A percentile compares a stretch with the other conserved stretches of the same genome.
Evolutionary conservation across 1,284 basidiomycete species (phyloP).

Genomic region (Thecaphora thlaspeos): DNA sequence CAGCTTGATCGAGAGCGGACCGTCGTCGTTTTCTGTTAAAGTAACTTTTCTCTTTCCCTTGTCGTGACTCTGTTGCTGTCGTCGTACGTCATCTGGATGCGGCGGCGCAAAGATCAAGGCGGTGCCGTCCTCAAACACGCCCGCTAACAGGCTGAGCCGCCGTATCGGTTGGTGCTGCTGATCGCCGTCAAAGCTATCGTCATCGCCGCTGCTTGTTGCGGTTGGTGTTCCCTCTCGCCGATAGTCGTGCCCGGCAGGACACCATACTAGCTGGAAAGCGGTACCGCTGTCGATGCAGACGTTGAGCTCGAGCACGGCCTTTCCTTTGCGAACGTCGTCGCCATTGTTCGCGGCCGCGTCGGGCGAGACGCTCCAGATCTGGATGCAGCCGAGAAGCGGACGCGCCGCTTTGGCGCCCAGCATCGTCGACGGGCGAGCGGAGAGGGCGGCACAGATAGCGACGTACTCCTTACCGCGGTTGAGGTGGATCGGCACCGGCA

Average conservation of each 20-base stretch:
- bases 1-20: slow-evolving; percentile 11
- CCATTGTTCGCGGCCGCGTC: neutral
- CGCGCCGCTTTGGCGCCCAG: slow-evolving; percentile 12
- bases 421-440: slow-evolving; percentile 11
- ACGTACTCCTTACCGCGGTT: slow-evolving; percentile 30
- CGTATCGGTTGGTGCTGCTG: neutral
- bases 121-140: slow-evolving; percentile 32
- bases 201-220: too few species aligned
- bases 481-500: slow-evolving; percentile 25
- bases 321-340: slow-evolving; percentile 6
- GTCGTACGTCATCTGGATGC: slow-evolving; percentile 6
- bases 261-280: slow-evolving; percentile 24
- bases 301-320: slow-evolving; percentile 24
- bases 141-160: slow-evolving; percentile 26
- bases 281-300: slow-evolving; percentile 23
- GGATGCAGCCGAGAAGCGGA: slow-evolving; percentile 13
- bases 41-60: neutral
- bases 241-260: slow-evolving; percentile 24
- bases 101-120: slow-evolving; percentile 27
- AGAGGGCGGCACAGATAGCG: slow-evolving; percentile 17
- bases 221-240: neutral
- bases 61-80: neutral
- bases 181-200: neutral
- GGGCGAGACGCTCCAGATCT: slow-evolving; percentile 38
- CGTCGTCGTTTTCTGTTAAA: neutral